Base-by-base conservation (phyloP, 768 basidiomycete species). In the Brasilioporus rufonigricans region DNA sequence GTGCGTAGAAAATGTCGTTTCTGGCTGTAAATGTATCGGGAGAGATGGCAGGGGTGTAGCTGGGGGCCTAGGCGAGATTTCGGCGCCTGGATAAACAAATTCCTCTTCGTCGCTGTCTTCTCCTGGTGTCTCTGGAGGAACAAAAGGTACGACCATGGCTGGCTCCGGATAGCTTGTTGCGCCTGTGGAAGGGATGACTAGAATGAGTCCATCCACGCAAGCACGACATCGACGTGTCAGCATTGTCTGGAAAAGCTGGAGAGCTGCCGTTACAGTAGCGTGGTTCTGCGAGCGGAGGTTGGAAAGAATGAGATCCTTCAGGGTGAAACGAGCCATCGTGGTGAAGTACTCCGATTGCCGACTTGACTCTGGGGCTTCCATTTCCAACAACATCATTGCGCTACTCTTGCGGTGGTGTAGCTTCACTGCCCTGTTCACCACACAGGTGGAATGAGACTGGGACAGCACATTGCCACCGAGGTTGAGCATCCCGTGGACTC, bases 351-450 rank as follows among this genome's bases (percentile, higher is more conserved):
- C 86, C 1, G 90, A 84, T 49, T 77, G 84, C 55, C 79, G 82
- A 52, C 82, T 77, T 16, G 89, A 83, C 14, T 83, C 83, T 1
- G 89, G 87, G 2, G 85, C 86, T 66, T 92, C 86, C 78, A 90
- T 84, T 66, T 93, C 89, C 48, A 97, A 74, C n/a, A 93, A 74
- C n/a, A 81, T 75, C 89, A 96, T 92, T 1, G 93, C 93, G 46
- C 88, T 92, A 60, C 92, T 95, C 70, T 91, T 91, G 53, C 89
- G 79, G 44, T 83, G 75, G 50, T 79, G 76, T 29, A 77, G 67
- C 62, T 80, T 86, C 40, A 65, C 71, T 23, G 76, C 72, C 49
- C 72, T 78, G 58, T 78, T 76, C 14, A 68, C 58, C 2, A 51
- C 32, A 21, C 62, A 55, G 24, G 52, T 61, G 27, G 67, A 67